These are phyloP conservation scores for Lactifluus volemus DNA, from an alignment of 768 basidiomycete species.

Conservation along the genomic window DNA sequence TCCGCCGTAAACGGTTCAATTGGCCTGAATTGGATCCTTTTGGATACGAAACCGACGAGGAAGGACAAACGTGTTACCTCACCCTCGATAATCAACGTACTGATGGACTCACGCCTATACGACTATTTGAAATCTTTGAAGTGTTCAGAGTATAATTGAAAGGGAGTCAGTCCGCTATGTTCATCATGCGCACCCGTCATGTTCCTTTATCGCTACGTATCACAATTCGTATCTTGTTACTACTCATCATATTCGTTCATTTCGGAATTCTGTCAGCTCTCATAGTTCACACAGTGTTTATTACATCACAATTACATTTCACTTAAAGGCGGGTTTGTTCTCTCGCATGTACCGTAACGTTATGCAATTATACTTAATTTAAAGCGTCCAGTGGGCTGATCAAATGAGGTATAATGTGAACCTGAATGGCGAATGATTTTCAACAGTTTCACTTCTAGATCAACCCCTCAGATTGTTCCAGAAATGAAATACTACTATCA, in stretches of 20 bases:
- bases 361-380: no score
- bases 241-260: background rate
- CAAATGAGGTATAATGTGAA: background rate
- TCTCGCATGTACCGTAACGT: no score
- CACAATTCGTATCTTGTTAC: background rate
- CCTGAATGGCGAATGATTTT: background rate
- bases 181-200: background rate
- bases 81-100: background rate
- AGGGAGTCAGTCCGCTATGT: background rate
- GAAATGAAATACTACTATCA: background rate
- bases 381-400: background rate
- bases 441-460: conserved; percentile 5
- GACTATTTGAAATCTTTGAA: conserved; percentile 16
- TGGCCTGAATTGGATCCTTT: conserved; percentile 39
- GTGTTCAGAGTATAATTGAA: conserved; percentile 5
- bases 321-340: no score
- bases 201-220: background rate
- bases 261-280: background rate
- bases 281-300: background rate
- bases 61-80: background rate
- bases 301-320: no score
- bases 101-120: conserved; percentile 18
- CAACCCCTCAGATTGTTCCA: conserved; percentile 12
- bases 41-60: background rate
- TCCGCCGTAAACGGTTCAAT: conserved; percentile 57